A percentile compares a stretch with the other conserved stretches of the same genome.
phyloP scores from a whole-genome alignment of 2,329 filamentous ascomycete genomes.

The Botryotinia convoluta region DNA sequence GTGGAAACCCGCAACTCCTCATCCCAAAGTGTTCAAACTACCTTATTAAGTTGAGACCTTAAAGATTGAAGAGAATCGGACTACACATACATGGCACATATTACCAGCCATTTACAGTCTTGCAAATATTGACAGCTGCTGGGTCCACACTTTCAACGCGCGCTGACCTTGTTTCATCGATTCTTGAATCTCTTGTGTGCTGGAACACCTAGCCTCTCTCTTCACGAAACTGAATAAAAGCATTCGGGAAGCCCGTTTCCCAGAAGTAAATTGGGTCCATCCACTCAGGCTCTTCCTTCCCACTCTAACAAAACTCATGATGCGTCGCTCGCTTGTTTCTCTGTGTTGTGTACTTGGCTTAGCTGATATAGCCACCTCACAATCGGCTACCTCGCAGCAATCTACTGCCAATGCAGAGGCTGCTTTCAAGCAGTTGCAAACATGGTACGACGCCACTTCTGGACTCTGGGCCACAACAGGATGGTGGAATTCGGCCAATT shows the following conservation, averaged over 20 bases:
- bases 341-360: conserved; percentile 1
- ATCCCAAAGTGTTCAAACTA: neutral
- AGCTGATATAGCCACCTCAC: conserved; percentile 12
- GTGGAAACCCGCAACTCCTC: no score
- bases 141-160: neutral
- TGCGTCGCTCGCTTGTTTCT: conserved; percentile 9
- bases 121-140: neutral
- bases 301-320: conserved; percentile 8
- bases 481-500: conserved; percentile 77
- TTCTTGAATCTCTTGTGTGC: neutral
- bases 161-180: neutral
- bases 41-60: neutral
- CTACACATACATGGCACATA: neutral
- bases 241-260: neutral
- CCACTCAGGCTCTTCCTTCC: neutral
- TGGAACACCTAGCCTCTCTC: neutral
- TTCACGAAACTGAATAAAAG: neutral
- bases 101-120: neutral
- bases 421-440: conserved; percentile 50
- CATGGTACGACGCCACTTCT: conserved; percentile 57
- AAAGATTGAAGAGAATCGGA: neutral
- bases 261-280: neutral
- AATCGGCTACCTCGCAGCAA: conserved; percentile 23
- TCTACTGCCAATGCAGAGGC: conserved; percentile 30
- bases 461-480: conserved; percentile 62